phyloP scores from a whole-genome alignment of 352 stramenopile species.

The Phytophthora crassamura region DNA sequence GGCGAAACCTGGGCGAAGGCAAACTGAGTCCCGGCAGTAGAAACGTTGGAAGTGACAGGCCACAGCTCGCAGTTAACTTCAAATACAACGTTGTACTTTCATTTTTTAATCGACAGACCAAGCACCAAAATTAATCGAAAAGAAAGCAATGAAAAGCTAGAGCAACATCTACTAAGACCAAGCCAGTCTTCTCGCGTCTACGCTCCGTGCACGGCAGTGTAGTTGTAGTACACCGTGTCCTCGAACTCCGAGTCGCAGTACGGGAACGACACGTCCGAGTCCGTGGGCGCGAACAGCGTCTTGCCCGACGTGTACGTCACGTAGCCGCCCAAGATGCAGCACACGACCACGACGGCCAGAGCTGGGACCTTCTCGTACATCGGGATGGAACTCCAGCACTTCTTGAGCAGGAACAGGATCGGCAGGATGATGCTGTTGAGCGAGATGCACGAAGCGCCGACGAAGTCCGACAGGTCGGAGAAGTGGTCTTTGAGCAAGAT shows the following conservation, averaged over 20 bases:
- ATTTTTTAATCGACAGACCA: not conserved
- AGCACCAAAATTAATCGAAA: no score
- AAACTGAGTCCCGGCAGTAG: no score
- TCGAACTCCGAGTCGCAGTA: conserved; percentile 30
- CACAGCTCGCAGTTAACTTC: no score
- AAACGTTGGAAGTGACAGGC: no score
- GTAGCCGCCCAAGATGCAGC: conserved; percentile 23
- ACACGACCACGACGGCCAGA: conserved; percentile 22
- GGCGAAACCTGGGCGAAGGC: conserved; percentile 13
- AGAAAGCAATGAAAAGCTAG: no score
- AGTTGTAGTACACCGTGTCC: conserved; percentile 38
- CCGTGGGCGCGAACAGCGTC: conserved; percentile 20
- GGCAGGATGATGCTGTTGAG: conserved; percentile 53
- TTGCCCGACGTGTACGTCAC: conserved; percentile 36
- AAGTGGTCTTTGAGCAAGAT: conserved; percentile 52
- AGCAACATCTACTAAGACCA: no score
- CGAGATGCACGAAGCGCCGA: conserved; percentile 49
- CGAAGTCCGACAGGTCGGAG: conserved; percentile 49
- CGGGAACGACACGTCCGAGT: conserved; percentile 28
- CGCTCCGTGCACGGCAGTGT: conserved; percentile 25
- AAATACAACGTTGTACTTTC: not conserved
- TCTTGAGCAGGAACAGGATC: conserved; percentile 33
- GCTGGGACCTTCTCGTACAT: conserved; percentile 26
- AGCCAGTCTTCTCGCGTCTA: not conserved
- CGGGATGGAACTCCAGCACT: conserved; percentile 27